These are phyloP conservation scores for Saraca asoca DNA, from an alignment of 331 rosid species.

Conservation along the genomic window DNA sequence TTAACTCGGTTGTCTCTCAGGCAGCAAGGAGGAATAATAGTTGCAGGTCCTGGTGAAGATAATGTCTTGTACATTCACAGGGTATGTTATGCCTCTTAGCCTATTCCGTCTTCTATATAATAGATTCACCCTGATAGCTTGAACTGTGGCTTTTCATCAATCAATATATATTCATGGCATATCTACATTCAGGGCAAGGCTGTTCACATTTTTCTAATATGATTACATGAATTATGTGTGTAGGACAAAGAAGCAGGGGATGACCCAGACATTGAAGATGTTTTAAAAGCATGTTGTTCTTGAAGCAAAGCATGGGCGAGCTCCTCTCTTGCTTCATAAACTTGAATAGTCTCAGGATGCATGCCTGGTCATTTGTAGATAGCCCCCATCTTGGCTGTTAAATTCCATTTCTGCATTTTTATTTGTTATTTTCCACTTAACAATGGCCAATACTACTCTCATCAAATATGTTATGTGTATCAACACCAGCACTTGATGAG, in stretches of 20 bases:
- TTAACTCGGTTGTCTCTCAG: slow-evolving; percentile 47
- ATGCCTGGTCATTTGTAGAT: no score
- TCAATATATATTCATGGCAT: slow-evolving; percentile 18
- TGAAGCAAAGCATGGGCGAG: slow-evolving; percentile 33
- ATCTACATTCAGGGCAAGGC: not conserved
- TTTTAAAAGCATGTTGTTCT: slow-evolving; percentile 74
- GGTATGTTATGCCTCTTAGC: slow-evolving; percentile 42
- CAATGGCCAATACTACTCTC: no score
- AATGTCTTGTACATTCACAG: slow-evolving; percentile 76
- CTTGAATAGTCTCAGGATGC: no score
- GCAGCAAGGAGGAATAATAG: slow-evolving; percentile 94
- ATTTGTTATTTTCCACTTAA: no score
- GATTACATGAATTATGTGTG: slow-evolving; percentile 12
- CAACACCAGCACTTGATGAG: no score
- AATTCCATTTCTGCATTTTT: no score
- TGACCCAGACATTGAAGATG: slow-evolving; percentile 83
- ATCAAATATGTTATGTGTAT: no score
- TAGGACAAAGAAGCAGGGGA: slow-evolving; percentile 98
- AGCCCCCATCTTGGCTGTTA: no score
- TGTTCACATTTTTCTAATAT: slow-evolving; percentile 8
- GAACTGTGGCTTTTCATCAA: not conserved
- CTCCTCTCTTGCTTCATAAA: slow-evolving; percentile 17
- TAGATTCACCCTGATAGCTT: slow-evolving; percentile 6
- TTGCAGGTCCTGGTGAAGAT: slow-evolving; percentile 90
- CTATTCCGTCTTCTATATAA: slow-evolving; percentile 1